Evolutionary conservation across 1,284 basidiomycete species (phyloP).

Genomic region (Ganoderma lingzhi): DNA sequence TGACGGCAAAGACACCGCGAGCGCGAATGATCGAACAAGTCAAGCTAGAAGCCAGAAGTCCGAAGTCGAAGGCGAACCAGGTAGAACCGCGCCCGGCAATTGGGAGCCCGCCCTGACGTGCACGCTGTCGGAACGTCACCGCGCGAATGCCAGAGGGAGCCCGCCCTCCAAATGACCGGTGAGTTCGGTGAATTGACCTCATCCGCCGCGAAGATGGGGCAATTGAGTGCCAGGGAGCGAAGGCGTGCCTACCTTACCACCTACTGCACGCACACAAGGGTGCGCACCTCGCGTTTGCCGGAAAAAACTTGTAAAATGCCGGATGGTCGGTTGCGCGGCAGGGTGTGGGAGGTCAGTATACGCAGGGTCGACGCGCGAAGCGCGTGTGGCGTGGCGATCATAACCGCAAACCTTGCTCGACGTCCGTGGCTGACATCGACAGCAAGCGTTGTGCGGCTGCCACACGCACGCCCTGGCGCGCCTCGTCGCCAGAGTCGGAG

Average conservation of each 20-base stretch:
- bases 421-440: conserved; percentile 8
- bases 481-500: conserved; percentile 10
- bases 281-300: not conserved
- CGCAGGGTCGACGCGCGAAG: not conserved
- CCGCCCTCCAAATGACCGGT: conserved; percentile 5
- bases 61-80: not conserved
- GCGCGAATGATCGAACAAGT: conserved; percentile 4
- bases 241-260: not conserved
- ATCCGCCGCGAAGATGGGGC: not conserved
- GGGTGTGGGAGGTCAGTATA: not conserved
- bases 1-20: conserved; percentile 1
- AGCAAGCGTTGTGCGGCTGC: not conserved
- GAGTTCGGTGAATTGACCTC: conserved; percentile 19
- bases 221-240: conserved; percentile 1
- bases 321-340: not conserved
- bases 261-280: not conserved
- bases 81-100: not conserved
- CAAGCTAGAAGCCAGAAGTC: conserved; percentile 8
- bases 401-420: conserved; percentile 13
- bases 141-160: not conserved
- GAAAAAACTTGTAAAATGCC: not conserved
- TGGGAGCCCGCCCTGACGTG: not conserved
- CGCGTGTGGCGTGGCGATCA: conserved; percentile 14
- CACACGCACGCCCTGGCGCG: not conserved
- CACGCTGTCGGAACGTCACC: not conserved